Conservation (phyloP, 441 rosid genomes). For the California macrophylla region DNA sequence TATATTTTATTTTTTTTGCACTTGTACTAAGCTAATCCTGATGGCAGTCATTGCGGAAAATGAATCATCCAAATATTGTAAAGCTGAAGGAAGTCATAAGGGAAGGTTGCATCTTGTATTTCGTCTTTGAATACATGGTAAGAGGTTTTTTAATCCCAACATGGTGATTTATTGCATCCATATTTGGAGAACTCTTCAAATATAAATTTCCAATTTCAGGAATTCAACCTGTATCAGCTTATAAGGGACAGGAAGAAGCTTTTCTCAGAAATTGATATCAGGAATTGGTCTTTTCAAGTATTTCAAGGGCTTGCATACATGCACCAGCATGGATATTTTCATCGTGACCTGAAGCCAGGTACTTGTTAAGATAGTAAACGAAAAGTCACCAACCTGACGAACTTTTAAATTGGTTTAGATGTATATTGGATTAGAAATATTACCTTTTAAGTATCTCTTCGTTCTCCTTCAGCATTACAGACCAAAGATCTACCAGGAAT, state of each 20-base stretch:
- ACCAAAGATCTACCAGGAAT: not conserved
- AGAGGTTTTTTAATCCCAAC: not conserved
- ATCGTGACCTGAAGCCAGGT: slow-evolving; percentile 98
- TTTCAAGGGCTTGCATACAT: slow-evolving; percentile 88
- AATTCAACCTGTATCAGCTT: slow-evolving; percentile 83
- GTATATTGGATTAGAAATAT: not conserved
- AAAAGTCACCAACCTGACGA: not conserved
- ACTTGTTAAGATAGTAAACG: slow-evolving; percentile 10
- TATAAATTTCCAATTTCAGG: slow-evolving; percentile 30
- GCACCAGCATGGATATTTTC: slow-evolving; percentile 91
- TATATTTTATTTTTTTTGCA: not conserved
- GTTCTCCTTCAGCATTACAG: not conserved
- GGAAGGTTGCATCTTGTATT: slow-evolving; percentile 69
- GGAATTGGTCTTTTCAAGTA: slow-evolving; percentile 92
- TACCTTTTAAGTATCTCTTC: not conserved
- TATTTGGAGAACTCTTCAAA: not conserved
- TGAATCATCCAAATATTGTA: slow-evolving; percentile 89
- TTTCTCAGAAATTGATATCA: slow-evolving; percentile 67
- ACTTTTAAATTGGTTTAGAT: not conserved
- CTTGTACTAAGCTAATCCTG: not conserved
- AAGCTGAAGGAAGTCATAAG: slow-evolving; percentile 90
- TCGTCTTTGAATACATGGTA: slow-evolving; percentile 90
- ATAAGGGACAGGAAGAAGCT: slow-evolving; percentile 67
- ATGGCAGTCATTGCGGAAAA: slow-evolving; percentile 65
- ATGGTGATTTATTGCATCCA: not conserved